Evolutionary conservation across 129 eudicot genomes (phyloP), one percentile per base, ranked within the genome.

Genomic region (Chrysanthemum makinoi): DNA sequence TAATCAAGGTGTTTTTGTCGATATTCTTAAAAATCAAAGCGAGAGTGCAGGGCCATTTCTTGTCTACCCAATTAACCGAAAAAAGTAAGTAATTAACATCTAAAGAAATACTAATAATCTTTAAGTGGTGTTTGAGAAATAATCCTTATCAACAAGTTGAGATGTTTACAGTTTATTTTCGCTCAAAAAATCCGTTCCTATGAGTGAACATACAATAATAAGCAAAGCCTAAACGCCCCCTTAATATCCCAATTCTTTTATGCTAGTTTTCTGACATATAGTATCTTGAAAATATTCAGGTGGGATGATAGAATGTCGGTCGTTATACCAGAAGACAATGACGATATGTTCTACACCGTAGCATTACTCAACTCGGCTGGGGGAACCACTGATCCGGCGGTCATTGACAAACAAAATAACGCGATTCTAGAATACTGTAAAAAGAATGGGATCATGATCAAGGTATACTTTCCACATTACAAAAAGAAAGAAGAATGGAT

Each of bases 51-150:
- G 88, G 11, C 78, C 80, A 5, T 76, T 75, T 15, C 72, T 83
- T 39, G 70, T 83, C 62, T 83, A 83, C 76, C 85, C 88, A 16
- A 69, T 80, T 58, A 80, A 80, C 75, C 72, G 76, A 24, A 64
- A 56, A 47, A 74, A 46, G 85, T 83, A 83, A 66, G 5, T 35
- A 18, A 22, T 76, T 68, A 24, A 64, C 51, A 69, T 39, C 13
- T 58, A 35, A 56, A 18, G 11, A 68, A 55, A n/a, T 48, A 22
- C 24, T 22, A 15, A 22, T 39, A 7, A 39, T 54, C 19, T 53
- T 53, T 51, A 39, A 0, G 46, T 2, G 46, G 2, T 7, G 46
- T 6, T 6, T 7, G 46, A 35, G 9, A 35, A 35, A 35, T 35
- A 35, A 35, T 39, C 10, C 9, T 6, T 28, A 28, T 28, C 33